Conservation (phyloP, 1,284 basidiomycete species). For the Trichosporon sp. region DNA sequence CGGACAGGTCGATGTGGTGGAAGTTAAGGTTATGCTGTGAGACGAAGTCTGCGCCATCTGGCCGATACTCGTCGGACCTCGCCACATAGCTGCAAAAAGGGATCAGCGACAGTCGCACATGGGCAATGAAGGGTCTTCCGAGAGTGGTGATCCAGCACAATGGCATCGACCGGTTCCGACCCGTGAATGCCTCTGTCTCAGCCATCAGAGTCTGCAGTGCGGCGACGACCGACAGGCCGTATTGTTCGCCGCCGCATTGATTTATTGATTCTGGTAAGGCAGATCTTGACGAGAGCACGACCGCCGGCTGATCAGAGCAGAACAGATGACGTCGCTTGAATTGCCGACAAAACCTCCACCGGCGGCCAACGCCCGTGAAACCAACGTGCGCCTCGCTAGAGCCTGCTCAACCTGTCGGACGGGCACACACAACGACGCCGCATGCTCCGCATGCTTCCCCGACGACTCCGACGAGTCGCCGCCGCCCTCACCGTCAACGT, state of each 20-base stretch:
- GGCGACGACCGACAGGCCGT: neutral
- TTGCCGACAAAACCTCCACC: slow-evolving; percentile 11
- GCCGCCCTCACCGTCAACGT: neutral
- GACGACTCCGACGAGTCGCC: neutral
- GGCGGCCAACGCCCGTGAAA: neutral
- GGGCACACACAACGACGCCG: neutral
- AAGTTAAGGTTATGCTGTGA: slow-evolving; percentile 36
- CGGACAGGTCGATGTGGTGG: slow-evolving; percentile 44
- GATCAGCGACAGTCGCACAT: slow-evolving; percentile 9
- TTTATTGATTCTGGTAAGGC: too few species aligned
- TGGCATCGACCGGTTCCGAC: neutral
- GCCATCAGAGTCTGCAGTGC: neutral
- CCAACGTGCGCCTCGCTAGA: neutral
- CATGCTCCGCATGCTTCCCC: neutral
- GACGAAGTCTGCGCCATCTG: slow-evolving; percentile 49
- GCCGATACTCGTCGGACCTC: slow-evolving; percentile 45
- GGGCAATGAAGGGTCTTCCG: slow-evolving; percentile 10
- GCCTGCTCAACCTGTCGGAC: neutral
- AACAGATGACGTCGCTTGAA: slow-evolving; percentile 9
- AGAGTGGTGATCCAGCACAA: neutral
- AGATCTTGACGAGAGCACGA: neutral
- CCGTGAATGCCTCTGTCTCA: slow-evolving; percentile 2
- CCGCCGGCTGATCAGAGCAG: neutral
- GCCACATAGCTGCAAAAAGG: slow-evolving; percentile 45
- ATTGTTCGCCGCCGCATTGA: neutral